Evolutionary conservation across 768 basidiomycete species (phyloP).

Genomic region (Cantharellus anzutake): DNA sequence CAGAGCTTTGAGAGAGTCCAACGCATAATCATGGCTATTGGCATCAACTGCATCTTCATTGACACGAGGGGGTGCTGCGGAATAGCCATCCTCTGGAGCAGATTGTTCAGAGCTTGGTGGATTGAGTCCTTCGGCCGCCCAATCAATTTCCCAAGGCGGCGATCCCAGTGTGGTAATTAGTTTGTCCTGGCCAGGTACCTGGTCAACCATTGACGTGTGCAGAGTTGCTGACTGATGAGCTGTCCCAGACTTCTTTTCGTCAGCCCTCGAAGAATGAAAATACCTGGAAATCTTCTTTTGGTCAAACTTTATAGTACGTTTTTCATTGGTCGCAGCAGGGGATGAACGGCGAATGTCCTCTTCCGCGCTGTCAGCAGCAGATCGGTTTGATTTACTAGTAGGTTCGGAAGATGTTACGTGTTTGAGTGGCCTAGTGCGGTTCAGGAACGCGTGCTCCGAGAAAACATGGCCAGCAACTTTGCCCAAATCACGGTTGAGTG

Average conservation of each 20-base stretch:
- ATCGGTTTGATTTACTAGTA: neutral
- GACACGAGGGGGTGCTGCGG: too few species aligned
- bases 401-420: neutral
- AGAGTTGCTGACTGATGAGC: neutral
- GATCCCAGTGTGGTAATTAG: neutral
- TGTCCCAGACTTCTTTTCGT: neutral
- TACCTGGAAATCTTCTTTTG: neutral
- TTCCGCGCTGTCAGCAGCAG: neutral
- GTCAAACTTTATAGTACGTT: neutral
- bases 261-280: neutral
- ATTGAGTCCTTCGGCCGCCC: neutral
- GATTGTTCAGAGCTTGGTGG: neutral
- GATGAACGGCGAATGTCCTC: neutral
- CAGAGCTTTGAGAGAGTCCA: too few species aligned
- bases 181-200: neutral
- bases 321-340: neutral
- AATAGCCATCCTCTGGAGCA: neutral
- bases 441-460: neutral
- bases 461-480: neutral
- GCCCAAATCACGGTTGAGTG: neutral
- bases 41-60: too few species aligned
- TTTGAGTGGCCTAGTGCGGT: neutral
- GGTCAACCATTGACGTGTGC: neutral
- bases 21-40: too few species aligned
- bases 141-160: neutral